Evolutionary conservation across 768 basidiomycete species (phyloP), one percentile per base, ranked within the genome.

Genomic region (Dioszegia crocea): DNA sequence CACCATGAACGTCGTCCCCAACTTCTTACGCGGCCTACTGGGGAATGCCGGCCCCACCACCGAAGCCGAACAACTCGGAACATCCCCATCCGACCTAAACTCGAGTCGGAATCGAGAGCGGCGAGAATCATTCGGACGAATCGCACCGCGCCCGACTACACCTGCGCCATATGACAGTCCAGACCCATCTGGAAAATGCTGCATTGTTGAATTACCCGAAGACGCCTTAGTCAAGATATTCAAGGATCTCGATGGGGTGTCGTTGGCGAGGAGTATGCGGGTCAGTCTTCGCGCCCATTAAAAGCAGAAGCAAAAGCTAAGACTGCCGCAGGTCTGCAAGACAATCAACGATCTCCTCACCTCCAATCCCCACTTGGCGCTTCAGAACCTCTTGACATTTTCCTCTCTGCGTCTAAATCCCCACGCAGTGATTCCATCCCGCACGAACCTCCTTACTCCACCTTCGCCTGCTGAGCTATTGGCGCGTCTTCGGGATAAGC

Each of bases 151-250:
- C 3, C 38, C 51, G 3, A 9, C 24, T 27, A 3, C 19, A 16
- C 59, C 58, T 10, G 19, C 33, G 45, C 58, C 65, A 11, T 73
- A 73, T 40, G 66, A 69, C 26, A 54, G 21, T 4, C 68, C 71
- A 3, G 57, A 59, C 50, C 55, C 50, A 8, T 48, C 60, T 26
- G 71, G 71, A 1, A 50, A 39, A 11, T 65, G 60, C 43, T 53
- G 51, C 39, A 29, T 73, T 3, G 44, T 70, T 23, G 52, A 57
- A 2, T 31, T 70, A 29, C 71, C 71, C 10, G 67, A 68, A 26
- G 68, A 70, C 56, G 31, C 68, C 10, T 57, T 73, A 0, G 63
- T 60, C 21, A 64, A 59, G 52, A 62, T 73, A 0, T 70, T 73
- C 46, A 59, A 47, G 11, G 30, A 33, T 24, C 31, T 73, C 40